These are phyloP conservation scores for Saksenaea oblongispora DNA, from an alignment of 371 early-diverging fungal genomes.

Conservation along the genomic window DNA sequence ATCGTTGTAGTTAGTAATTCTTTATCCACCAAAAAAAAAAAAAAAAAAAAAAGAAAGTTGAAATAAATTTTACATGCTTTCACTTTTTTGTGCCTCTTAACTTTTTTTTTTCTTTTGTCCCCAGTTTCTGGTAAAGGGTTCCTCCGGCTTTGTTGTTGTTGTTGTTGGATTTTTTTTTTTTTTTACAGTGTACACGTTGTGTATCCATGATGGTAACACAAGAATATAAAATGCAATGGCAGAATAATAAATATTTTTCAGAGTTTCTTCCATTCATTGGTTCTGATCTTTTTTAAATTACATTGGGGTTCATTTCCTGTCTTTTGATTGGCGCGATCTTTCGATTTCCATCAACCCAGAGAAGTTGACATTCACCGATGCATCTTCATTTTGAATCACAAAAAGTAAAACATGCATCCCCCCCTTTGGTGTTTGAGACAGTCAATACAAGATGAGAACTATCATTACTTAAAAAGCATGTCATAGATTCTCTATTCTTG, in stretches of 20 bases:
- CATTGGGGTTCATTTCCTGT: no score
- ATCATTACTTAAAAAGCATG: no score
- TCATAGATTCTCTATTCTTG: no score
- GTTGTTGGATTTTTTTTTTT: no score
- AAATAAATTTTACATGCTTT: background rate
- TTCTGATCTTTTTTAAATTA: no score
- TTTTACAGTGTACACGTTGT: background rate
- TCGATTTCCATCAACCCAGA: no score
- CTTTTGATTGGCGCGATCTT: no score
- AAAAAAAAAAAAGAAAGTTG: background rate
- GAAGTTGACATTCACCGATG: no score
- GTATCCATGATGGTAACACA: background rate
- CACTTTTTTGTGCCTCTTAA: background rate
- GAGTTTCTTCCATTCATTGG: background rate
- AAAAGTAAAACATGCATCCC: no score
- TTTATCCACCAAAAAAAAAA: background rate
- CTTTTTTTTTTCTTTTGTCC: background rate
- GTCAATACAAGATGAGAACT: no score
- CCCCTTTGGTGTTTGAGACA: no score
- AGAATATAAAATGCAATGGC: background rate
- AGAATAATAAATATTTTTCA: background rate
- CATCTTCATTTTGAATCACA: no score
- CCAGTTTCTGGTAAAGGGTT: background rate
- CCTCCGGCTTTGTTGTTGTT: background rate
- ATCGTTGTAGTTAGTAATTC: constrained; percentile 1